Evolutionary conservation across 768 basidiomycete species (phyloP).

Genomic region (Suillus fuscotomentosus): DNA sequence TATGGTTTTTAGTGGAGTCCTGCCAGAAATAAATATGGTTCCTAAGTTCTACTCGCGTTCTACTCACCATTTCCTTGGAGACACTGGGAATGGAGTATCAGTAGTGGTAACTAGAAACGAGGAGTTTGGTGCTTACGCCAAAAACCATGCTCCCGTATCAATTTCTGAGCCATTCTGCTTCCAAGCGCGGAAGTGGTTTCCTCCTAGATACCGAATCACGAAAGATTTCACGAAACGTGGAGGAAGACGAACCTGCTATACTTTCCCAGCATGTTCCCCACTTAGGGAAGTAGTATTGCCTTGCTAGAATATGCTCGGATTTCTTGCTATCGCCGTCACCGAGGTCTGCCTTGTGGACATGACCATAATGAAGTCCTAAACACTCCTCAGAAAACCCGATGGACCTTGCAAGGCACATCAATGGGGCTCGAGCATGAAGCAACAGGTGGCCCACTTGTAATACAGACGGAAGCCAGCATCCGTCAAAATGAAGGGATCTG

Average conservation of each 20-base stretch:
- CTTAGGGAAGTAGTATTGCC: conserved; percentile 75
- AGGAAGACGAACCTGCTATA: conserved; percentile 47
- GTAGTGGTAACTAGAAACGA: not conserved
- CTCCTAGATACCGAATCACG: conserved; percentile 43
- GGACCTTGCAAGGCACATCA: conserved; percentile 44
- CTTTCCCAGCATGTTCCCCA: conserved; percentile 92
- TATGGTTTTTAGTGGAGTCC: conserved; percentile 66
- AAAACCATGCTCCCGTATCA: conserved; percentile 80
- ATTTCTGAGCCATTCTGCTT: conserved; percentile 78
- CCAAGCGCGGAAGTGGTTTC: conserved; percentile 89
- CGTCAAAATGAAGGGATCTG: conserved; percentile 79
- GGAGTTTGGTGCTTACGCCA: conserved; percentile 51
- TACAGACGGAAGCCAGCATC: conserved; percentile 69
- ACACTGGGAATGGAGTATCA: conserved; percentile 40
- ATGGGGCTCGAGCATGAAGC: not conserved
- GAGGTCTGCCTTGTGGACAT: conserved; percentile 75
- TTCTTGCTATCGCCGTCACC: conserved; percentile 79
- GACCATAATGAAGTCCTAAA: conserved; percentile 73
- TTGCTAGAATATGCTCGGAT: conserved; percentile 66
- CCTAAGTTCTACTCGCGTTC: too few relatives aligned
- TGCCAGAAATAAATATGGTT: conserved; percentile 12
- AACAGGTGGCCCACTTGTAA: conserved; percentile 48
- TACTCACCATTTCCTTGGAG: conserved; percentile 64
- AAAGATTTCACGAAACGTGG: not conserved
- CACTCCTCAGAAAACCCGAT: conserved; percentile 85